Evolutionary conservation across 1,139 yeast genomes (phyloP), one percentile per base, ranked within the genome.

Genomic region (Suhomyces bolitotheri): DNA sequence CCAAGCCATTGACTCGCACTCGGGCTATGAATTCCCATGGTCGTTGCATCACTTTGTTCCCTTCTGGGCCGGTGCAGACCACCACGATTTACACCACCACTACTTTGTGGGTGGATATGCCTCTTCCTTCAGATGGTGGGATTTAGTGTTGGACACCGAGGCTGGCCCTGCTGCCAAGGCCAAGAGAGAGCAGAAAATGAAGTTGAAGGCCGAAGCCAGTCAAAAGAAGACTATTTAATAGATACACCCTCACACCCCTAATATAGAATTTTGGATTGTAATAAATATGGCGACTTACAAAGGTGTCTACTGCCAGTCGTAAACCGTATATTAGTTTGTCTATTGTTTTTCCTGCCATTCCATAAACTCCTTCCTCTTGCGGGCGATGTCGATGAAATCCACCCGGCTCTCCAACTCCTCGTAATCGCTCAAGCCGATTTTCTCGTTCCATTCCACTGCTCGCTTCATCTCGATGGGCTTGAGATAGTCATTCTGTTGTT

Each of bases 31-130:
- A 39, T 69, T 70, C 55, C 76, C 76, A 10, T 67, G 71, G 72
- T 68, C 74, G 6, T 66, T 70, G 46, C 71, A 70, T 48, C 56
- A 66, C 45, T 49, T 69, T 48, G 40, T 70, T 34, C 75, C 75
- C 22, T 67, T 70, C 53, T 70, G 76, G 76, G 76, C 76, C 4
- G 76, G 76, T 27, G 75, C 75, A 12, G 74, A 68, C 34, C 76
- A 69, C 50, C 76, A 70, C 43, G 76, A 70, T 47, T 71, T 65
- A 45, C 76, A 70, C 45, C 75, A 69, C 46, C 74, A 66, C 47
- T 65, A 59, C 49, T 69, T 70, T 40, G 67, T 69, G 38, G 76
- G 76, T 16, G 64, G 69, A 36, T 70, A 70, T 48, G 61, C 73
- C 20, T 61, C 70, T 35, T 62, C 70, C 23, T 70, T 70, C 56